A percentile compares a stretch with the other conserved stretches of the same genome.
Evolutionary conservation across 2,329 filamentous ascomycete genomes (phyloP).

Genomic region (Biscogniauxia marginata): DNA sequence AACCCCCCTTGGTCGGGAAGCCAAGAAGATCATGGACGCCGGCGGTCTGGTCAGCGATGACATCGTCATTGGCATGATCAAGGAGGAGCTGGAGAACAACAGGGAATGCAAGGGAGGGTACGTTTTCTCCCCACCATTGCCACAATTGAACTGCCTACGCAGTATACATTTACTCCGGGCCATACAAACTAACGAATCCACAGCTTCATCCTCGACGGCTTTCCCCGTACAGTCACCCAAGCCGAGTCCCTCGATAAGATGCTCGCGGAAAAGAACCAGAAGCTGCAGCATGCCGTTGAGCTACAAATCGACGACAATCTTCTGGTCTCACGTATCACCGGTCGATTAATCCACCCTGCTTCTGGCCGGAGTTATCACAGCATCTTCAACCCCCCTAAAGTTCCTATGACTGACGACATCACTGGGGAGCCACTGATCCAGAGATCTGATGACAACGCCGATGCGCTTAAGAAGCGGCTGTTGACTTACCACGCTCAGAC

Average conservation of each 20-base stretch:
- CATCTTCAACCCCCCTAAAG: slow-evolving; percentile 97
- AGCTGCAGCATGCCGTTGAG: slow-evolving; percentile 92
- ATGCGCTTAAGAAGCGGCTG: slow-evolving; percentile 91
- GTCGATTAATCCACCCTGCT: slow-evolving; percentile 91
- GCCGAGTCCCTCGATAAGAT: slow-evolving; percentile 93
- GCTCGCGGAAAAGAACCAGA: slow-evolving; percentile 75
- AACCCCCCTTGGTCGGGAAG: slow-evolving; percentile 88
- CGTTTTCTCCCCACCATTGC: slow-evolving; percentile 32
- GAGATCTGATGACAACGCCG: slow-evolving; percentile 95
- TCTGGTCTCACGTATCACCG: slow-evolving; percentile 93
- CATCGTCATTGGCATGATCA: slow-evolving; percentile 99
- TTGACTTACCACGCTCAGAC: slow-evolving; percentile 94
- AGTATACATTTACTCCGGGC: slow-evolving; percentile 1
- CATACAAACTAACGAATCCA: slow-evolving; percentile 18
- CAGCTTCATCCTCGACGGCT: slow-evolving; percentile 98
- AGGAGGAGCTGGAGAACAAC: slow-evolving; percentile 92
- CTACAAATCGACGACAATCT: slow-evolving; percentile 95
- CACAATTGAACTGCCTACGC: slow-evolving; percentile 21
- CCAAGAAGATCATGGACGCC: slow-evolving; percentile 99
- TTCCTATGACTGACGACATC: slow-evolving; percentile 89
- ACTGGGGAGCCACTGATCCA: slow-evolving; percentile 96
- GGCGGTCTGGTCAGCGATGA: slow-evolving; percentile 97
- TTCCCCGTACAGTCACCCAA: slow-evolving; percentile 94
- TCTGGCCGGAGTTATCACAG: slow-evolving; percentile 97
- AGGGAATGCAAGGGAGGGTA: slow-evolving; percentile 96